phyloP scores from a whole-genome alignment of 179 eudicot genomes.

The Heliamphora pulchella region DNA sequence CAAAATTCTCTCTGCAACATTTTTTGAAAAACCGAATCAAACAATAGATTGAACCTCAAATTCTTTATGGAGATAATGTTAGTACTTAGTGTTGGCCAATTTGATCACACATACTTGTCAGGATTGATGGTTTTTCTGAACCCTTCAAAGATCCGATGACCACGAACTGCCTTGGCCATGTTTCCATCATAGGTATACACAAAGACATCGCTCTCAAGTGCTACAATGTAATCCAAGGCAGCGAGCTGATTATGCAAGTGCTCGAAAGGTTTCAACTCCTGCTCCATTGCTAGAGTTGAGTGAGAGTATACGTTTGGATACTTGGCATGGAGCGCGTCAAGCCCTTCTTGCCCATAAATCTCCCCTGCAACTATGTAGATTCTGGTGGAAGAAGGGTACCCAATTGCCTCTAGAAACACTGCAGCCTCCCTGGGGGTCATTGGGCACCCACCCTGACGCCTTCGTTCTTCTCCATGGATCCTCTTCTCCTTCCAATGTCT shows the following conservation, averaged over 20 bases:
- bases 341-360: slow-evolving; percentile 35
- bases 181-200: slow-evolving; percentile 53
- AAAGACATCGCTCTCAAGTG: slow-evolving; percentile 44
- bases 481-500: slow-evolving; percentile 46
- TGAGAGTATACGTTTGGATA: slow-evolving; percentile 37
- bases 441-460: slow-evolving; percentile 46
- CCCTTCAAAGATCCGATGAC: slow-evolving; percentile 44
- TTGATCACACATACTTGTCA: slow-evolving; percentile 31
- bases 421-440: slow-evolving; percentile 55
- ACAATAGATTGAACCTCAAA: neutral
- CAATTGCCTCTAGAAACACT: slow-evolving; percentile 46
- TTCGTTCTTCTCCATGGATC: slow-evolving; percentile 28
- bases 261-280: slow-evolving; percentile 29
- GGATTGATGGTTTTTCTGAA: slow-evolving; percentile 41
- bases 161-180: slow-evolving; percentile 49
- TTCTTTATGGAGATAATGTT: neutral
- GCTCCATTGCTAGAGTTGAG: slow-evolving; percentile 32
- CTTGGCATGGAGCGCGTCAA: slow-evolving; percentile 22
- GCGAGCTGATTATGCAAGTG: slow-evolving; percentile 36
- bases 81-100: neutral
- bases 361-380: slow-evolving; percentile 56
- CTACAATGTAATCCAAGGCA: slow-evolving; percentile 45
- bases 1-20: slow-evolving; percentile 27
- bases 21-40: neutral
- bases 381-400: slow-evolving; percentile 35